A percentile compares a stretch with the other conserved stretches of the same genome.
phyloP scores from a whole-genome alignment of 257 asterid genomes.

The Solanum piurae region DNA sequence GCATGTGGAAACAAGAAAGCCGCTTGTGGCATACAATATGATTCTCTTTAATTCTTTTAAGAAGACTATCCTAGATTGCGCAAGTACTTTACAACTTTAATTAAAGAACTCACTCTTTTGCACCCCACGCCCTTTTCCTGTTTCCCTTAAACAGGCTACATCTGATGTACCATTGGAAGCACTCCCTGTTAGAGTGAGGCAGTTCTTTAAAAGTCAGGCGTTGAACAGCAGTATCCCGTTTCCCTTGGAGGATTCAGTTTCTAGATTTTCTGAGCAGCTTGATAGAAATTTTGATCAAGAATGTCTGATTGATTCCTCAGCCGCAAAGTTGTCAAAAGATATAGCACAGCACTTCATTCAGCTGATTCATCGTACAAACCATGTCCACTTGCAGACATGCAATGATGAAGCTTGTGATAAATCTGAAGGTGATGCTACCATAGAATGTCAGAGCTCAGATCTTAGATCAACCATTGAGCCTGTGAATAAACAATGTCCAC shows the following conservation, averaged over 20 bases:
- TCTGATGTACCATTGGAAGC: slow-evolving; percentile 51
- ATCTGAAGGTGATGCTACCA: slow-evolving; percentile 20
- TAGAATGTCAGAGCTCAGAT: slow-evolving; percentile 8
- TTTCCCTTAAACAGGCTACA: slow-evolving; percentile 58
- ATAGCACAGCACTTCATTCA: slow-evolving; percentile 66
- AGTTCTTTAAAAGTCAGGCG: slow-evolving; percentile 52
- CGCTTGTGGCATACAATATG: not conserved
- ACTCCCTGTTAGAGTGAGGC: slow-evolving; percentile 62
- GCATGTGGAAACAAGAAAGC: not conserved
- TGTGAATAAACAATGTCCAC: slow-evolving; percentile 23
- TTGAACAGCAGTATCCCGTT: slow-evolving; percentile 25
- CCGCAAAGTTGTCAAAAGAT: slow-evolving; percentile 55
- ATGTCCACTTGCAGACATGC: slow-evolving; percentile 21
- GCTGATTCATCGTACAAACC: slow-evolving; percentile 45
- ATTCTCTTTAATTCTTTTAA: not conserved
- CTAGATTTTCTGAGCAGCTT: slow-evolving; percentile 57
- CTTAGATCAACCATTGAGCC: slow-evolving; percentile 7
- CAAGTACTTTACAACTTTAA: not conserved
- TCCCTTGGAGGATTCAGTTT: slow-evolving; percentile 38
- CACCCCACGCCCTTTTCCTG: not conserved
- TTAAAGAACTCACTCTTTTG: not conserved
- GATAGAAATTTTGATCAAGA: slow-evolving; percentile 53
- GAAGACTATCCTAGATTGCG: not conserved
- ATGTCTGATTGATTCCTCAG: slow-evolving; percentile 41
- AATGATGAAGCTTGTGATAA: slow-evolving; percentile 20